phyloP scores from a whole-genome alignment of 257 asterid species.

The Ophiorrhiza pumila region DNA sequence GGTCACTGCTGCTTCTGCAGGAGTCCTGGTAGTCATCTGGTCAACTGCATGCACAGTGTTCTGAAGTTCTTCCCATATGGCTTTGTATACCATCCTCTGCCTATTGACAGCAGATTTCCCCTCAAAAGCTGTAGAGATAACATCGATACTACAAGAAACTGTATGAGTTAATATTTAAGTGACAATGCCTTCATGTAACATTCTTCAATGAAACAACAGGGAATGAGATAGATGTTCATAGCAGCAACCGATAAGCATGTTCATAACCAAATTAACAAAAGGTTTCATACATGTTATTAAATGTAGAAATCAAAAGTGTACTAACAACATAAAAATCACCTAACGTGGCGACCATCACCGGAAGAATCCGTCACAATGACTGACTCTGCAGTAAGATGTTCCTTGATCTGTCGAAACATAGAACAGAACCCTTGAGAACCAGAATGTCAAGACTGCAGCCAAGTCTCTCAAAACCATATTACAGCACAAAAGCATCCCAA shows the following conservation, averaged over 20 bases:
- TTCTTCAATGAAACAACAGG: not conserved
- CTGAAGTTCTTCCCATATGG: constrained; percentile 98
- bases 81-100: constrained; percentile 99
- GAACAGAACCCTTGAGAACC: not conserved
- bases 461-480: not conserved
- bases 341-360: constrained; percentile 98
- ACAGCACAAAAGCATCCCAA: not conserved
- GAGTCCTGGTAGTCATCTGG: constrained; percentile 89
- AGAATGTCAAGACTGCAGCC: not conserved
- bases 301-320: not conserved
- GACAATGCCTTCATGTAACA: not conserved
- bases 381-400: constrained; percentile 69
- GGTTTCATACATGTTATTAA: not conserved
- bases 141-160: constrained; percentile 64
- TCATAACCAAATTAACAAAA: not conserved
- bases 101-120: constrained; percentile 88
- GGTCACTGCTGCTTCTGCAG: constrained; percentile 52
- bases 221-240: too few relatives aligned
- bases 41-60: constrained; percentile 92
- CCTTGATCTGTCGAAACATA: constrained; percentile 63
- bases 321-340: constrained; percentile 38
- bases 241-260: not conserved
- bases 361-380: constrained; percentile 77
- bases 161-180: not conserved
- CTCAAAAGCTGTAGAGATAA: constrained; percentile 75